phyloP scores from a whole-genome alignment of 2,329 filamentous ascomycete genomes.

The Knufia fluminis region DNA sequence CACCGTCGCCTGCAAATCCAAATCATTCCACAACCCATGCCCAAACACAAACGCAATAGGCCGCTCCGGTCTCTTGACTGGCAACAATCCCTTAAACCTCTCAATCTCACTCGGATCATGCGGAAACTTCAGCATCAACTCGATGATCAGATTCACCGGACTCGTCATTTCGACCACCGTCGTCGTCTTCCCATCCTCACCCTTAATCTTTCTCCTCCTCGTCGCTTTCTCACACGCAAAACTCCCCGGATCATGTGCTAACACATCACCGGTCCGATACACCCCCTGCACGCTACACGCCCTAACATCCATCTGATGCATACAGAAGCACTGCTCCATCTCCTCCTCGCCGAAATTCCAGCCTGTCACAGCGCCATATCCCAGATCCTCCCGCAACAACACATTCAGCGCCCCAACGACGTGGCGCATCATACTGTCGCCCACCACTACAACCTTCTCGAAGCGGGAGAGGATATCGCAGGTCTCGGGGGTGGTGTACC shows the following conservation, averaged over 20 bases:
- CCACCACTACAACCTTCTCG: slow-evolving; percentile 40
- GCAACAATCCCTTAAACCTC: slow-evolving; percentile 32
- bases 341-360: slow-evolving; percentile 42
- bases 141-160: slow-evolving; percentile 33
- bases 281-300: slow-evolving; percentile 43
- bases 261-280: slow-evolving; percentile 39
- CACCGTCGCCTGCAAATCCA: slow-evolving; percentile 34
- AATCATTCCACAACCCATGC: slow-evolving; percentile 41
- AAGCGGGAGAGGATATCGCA: slow-evolving; percentile 40
- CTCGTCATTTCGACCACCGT: neutral
- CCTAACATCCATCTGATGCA: slow-evolving; percentile 42
- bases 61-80: slow-evolving; percentile 24
- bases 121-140: slow-evolving; percentile 38
- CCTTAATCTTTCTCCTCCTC: neutral
- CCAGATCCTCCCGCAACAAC: slow-evolving; percentile 37
- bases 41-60: slow-evolving; percentile 39
- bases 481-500: slow-evolving; percentile 39
- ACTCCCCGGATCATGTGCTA: slow-evolving; percentile 34
- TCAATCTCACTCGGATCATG: slow-evolving; percentile 33
- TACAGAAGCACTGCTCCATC: slow-evolving; percentile 39
- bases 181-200: too few species aligned
- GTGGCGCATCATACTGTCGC: slow-evolving; percentile 43
- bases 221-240: slow-evolving; percentile 29
- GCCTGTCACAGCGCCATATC: slow-evolving; percentile 41
- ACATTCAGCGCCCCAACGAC: slow-evolving; percentile 41